Base-by-base conservation (phyloP, 805 yeast species). In the Hanseniaspora lachancei region DNA sequence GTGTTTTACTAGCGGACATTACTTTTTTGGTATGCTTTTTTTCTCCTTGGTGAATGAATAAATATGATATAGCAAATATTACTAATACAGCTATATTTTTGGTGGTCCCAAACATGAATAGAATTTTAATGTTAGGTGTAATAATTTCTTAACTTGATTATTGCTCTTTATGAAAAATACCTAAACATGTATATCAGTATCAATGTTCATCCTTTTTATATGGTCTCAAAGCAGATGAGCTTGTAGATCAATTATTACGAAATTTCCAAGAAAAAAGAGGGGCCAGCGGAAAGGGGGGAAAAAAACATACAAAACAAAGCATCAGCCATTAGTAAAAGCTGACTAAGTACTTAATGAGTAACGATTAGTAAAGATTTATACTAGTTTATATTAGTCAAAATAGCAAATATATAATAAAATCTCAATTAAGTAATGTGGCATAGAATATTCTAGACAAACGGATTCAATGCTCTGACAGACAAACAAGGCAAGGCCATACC, bases 401-500 rank as follows among this genome's bases (percentile, higher is more conserved):
- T 41, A 13, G 16, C 44, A 41, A 41, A 21, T 21, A 23, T 21
- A 42, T 27, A 27, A 29, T 10, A 23, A 16, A 40, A 32, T 5
- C 9, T 27, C 9, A 9, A 24, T 15, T 50, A 34, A 12, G 27
- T 24, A 13, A 38, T 38, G 44, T 36, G 27, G 20, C 13, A 44
- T 52, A 16, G 38, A 46, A 13, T 2, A 13, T 3, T 32, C 41
- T 50, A 38, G 32, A 63, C 71, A 66, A 89, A 91, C 35, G 98
- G 98, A 64, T 91, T 91, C 64, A 89, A 73, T 8, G 91, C 85
- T 63, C 96, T 78, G 16, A 93, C 96, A 3, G 96, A 87, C 62
- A 91, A 76, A 68, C 97, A 91, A 18, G 98, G 98, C 54, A 91
- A 74, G 2, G 96, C 91, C 89, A 88, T 88, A 51, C 96, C 97